These are phyloP conservation scores for Moniliella sp. DNA, from an alignment of 1,284 basidiomycete species.

Conservation along the genomic window DNA sequence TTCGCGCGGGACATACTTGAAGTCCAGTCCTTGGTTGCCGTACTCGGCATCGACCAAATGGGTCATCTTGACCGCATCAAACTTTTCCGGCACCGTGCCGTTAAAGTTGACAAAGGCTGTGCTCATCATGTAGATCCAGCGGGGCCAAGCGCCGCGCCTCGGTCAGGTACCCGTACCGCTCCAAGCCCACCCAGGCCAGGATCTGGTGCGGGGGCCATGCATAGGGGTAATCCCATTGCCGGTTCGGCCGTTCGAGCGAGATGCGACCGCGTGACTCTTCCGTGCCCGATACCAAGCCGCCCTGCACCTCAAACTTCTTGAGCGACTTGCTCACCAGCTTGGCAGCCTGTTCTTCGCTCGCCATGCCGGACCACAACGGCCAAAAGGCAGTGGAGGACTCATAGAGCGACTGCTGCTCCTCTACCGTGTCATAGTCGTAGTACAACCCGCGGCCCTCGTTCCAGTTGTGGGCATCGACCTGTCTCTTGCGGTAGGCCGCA, in stretches of 20 bases:
- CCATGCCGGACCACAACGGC: constrained; percentile 90
- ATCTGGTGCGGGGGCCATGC: constrained; percentile 52
- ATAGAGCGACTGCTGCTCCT: constrained; percentile 71
- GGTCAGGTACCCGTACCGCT: constrained; percentile 80
- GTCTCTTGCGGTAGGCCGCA: constrained; percentile 36
- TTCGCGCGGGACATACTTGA: constrained; percentile 65
- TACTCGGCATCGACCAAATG: constrained; percentile 94
- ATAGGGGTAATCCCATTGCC: constrained; percentile 55
- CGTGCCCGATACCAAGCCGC: constrained; percentile 85
- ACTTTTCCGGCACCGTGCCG: constrained; percentile 91
- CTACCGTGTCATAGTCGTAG: constrained; percentile 83
- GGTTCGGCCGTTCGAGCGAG: constrained; percentile 82
- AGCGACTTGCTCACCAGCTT: constrained; percentile 69
- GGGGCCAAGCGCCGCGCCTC: constrained; percentile 74
- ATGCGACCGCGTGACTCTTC: constrained; percentile 88
- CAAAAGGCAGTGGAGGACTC: constrained; percentile 84
- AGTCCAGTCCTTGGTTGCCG: constrained; percentile 91
- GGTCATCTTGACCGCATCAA: constrained; percentile 79
- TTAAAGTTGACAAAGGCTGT: constrained; percentile 52
- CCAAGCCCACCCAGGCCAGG: constrained; percentile 86
- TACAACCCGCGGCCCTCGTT: constrained; percentile 83
- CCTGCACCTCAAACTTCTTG: constrained; percentile 82
- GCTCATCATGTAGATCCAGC: constrained; percentile 72
- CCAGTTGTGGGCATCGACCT: constrained; percentile 86
- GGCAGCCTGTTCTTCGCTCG: constrained; percentile 77